Conservation (phyloP, 2,329 filamentous ascomycete genomes). For the Chrysoporthe puriensis region DNA sequence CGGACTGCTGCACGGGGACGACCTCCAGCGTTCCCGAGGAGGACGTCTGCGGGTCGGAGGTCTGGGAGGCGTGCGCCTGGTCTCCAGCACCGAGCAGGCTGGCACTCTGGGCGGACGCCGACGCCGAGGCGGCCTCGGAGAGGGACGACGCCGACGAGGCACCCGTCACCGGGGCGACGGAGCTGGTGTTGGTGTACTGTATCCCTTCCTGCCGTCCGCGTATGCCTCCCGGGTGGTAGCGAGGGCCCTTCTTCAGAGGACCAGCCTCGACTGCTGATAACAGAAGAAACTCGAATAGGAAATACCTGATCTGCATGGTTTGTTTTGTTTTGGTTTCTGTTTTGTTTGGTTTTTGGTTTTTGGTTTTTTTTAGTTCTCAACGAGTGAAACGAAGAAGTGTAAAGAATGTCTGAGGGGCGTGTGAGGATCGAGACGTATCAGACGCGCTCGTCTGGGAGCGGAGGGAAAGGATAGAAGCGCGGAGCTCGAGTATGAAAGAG, state of each 20-base stretch:
- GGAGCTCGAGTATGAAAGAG: constrained; percentile 13
- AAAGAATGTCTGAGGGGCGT: not conserved
- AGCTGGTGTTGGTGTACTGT: constrained; percentile 15
- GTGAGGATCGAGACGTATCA: constrained; percentile 9
- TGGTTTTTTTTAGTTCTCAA: not conserved
- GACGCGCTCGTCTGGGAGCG: not conserved
- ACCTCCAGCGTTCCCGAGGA: constrained; percentile 1
- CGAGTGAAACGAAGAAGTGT: constrained; percentile 7
- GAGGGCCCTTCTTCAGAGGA: constrained; percentile 25
- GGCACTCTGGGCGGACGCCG: constrained; percentile 1
- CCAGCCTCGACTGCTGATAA: constrained; percentile 28
- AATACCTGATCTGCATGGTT: constrained; percentile 18
- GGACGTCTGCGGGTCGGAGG: not conserved
- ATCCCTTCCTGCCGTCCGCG: constrained; percentile 19
- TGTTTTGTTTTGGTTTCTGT: not conserved
- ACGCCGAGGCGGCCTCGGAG: constrained; percentile 4
- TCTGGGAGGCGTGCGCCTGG: not conserved
- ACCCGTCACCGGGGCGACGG: constrained; percentile 16
- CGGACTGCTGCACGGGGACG: not conserved
- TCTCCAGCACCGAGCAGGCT: not conserved
- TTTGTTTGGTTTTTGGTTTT: not conserved
- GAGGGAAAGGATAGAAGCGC: constrained; percentile 9
- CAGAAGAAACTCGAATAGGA: constrained; percentile 24
- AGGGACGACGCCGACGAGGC: constrained; percentile 24
- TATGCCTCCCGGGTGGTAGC: constrained; percentile 15